phyloP scores from a whole-genome alignment of 164 flowering plant genomes.

The Warburgia ugandensis region DNA sequence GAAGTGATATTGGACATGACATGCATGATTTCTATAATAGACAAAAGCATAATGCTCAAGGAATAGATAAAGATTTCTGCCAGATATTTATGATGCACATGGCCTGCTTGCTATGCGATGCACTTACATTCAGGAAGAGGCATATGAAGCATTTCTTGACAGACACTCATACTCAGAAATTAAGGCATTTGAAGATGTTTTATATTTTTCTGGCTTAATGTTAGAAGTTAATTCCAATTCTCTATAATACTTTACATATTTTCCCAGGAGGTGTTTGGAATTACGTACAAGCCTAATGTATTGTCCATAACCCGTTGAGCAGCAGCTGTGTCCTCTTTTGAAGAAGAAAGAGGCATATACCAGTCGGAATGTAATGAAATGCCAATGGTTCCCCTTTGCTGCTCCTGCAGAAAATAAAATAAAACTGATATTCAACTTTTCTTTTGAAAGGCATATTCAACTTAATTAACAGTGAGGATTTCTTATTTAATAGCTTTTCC shows the following conservation, averaged over 20 bases:
- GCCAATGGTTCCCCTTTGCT: constrained; percentile 19
- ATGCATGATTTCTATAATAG: neutral
- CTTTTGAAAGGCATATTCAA: neutral
- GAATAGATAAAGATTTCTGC: too few relatives aligned
- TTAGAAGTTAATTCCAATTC: too few relatives aligned
- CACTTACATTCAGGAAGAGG: too few relatives aligned
- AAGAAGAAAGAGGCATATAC: constrained; percentile 19
- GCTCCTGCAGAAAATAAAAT: constrained; percentile 8
- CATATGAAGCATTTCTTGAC: too few relatives aligned
- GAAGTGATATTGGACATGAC: neutral
- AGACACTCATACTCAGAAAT: too few relatives aligned
- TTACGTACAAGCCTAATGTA: constrained; percentile 21
- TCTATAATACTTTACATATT: too few relatives aligned
- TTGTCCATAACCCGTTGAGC: constrained; percentile 22
- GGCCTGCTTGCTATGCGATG: too few relatives aligned
- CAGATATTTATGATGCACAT: too few relatives aligned
- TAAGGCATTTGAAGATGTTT: too few relatives aligned
- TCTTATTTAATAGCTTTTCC: neutral
- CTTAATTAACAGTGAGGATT: neutral
- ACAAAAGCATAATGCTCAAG: too few relatives aligned
- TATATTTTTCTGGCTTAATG: too few relatives aligned
- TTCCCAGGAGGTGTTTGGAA: neutral
- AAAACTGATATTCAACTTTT: neutral
- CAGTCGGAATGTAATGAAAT: constrained; percentile 22
- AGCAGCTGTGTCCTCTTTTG: constrained; percentile 13